These are phyloP conservation scores for Skeletonema grethae DNA, from an alignment of 108 stramenopile genomes.

Conservation along the genomic window DNA sequence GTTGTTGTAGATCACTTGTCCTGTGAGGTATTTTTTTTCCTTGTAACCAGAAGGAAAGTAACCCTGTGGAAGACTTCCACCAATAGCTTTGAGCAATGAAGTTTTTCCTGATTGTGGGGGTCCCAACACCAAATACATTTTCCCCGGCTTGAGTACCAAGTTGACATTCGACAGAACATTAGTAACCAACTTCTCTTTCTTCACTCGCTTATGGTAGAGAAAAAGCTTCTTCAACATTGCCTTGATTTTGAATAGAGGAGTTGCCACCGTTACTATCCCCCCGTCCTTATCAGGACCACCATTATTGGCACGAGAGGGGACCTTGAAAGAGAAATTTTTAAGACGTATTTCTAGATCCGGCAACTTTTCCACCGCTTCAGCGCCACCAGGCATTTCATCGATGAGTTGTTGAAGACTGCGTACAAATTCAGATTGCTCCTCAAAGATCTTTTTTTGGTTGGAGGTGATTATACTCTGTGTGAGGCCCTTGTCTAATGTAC, in stretches of 20 bases:
- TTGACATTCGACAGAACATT: conserved; percentile 38
- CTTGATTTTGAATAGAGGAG: conserved; percentile 20
- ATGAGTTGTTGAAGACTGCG: conserved; percentile 1
- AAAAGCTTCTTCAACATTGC: background rate
- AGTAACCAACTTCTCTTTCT: conserved; percentile 10
- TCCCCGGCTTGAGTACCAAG: conserved; percentile 38
- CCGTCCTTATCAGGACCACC: background rate
- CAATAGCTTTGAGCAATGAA: conserved; percentile 45
- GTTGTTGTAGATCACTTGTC: conserved; percentile 34
- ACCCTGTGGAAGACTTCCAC: conserved; percentile 27
- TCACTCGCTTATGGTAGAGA: background rate
- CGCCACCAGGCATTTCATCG: background rate
- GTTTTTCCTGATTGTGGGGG: conserved; percentile 40
- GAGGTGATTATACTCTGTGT: background rate
- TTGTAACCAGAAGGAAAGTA: conserved; percentile 9
- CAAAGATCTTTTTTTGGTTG: background rate
- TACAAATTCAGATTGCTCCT: conserved; percentile 14
- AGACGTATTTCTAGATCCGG: conserved; percentile 31
- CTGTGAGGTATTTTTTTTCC: conserved; percentile 24
- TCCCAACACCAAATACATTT: conserved; percentile 54
- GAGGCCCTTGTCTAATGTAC: background rate
- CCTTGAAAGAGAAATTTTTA: conserved; percentile 23
- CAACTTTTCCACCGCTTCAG: background rate
- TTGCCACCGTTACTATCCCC: conserved; percentile 17
- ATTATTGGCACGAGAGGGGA: conserved; percentile 10